phyloP scores from a whole-genome alignment of 2,329 filamentous ascomycete genomes.

The Cercospora sesami region DNA sequence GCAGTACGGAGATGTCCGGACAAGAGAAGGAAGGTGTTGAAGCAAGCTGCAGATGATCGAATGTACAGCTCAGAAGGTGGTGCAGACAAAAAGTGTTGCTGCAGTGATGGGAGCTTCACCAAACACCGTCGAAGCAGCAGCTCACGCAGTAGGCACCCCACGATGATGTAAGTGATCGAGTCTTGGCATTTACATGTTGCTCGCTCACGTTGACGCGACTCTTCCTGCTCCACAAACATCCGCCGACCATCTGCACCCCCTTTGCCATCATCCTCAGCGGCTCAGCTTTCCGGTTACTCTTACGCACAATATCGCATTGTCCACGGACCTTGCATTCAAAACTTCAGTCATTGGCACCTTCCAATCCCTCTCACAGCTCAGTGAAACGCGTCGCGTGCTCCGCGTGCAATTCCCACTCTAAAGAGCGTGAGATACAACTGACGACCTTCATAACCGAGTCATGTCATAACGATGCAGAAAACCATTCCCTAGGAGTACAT shows the following conservation, averaged over 20 bases:
- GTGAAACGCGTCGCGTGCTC: neutral
- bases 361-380: neutral
- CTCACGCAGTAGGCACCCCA: neutral
- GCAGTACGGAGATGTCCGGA: neutral
- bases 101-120: neutral
- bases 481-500: neutral
- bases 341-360: neutral
- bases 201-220: neutral
- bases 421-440: neutral
- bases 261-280: neutral
- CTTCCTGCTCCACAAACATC: neutral
- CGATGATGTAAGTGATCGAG: neutral
- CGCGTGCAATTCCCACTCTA: neutral
- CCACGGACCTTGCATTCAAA: neutral
- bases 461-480: no score
- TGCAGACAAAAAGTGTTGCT: neutral
- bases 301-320: neutral
- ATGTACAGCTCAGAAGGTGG: neutral
- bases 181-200: neutral
- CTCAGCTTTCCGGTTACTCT: neutral
- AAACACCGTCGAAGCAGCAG: conserved; percentile 1
- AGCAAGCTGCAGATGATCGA: neutral
- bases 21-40: neutral
- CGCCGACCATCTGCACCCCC: neutral
- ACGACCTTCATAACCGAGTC: no score